Conservation (phyloP, 2,329 filamentous ascomycete species). For the Hirsutella rhossiliensis region DNA sequence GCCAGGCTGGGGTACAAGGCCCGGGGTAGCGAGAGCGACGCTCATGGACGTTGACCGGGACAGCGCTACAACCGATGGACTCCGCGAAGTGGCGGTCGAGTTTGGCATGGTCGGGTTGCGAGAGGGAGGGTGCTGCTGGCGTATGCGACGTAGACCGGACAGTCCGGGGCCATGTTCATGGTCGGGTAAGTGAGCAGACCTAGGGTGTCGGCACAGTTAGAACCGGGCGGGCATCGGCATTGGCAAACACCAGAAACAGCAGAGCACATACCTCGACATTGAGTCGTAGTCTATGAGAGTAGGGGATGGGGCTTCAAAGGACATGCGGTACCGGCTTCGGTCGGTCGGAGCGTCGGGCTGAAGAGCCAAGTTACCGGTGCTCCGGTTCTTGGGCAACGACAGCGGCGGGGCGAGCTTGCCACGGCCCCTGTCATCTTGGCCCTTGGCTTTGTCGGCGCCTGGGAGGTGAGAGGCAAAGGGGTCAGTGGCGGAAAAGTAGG, state of each 20-base stretch:
- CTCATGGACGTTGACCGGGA: conserved; percentile 62
- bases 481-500: conserved; percentile 5
- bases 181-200: conserved; percentile 71
- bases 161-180: conserved; percentile 79
- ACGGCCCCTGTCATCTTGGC: conserved; percentile 27
- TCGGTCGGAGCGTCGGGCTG: conserved; percentile 35
- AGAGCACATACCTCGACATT: conserved; percentile 51
- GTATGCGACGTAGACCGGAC: conserved; percentile 84
- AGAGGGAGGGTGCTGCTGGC: conserved; percentile 61
- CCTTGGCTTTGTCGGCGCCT: conserved; percentile 20
- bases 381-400: conserved; percentile 51
- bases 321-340: conserved; percentile 56
- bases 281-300: conserved; percentile 51
- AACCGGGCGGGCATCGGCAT: too few relatives aligned
- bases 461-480: conserved; percentile 1
- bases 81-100: conserved; percentile 51
- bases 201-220: conserved; percentile 22
- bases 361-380: conserved; percentile 48
- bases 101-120: conserved; percentile 51
- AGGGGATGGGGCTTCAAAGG: conserved; percentile 59
- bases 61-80: conserved; percentile 40
- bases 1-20: conserved; percentile 42
- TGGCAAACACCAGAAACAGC: not conserved
- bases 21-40: conserved; percentile 46
- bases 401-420: conserved; percentile 33